Evolutionary conservation across 2,329 filamentous ascomycete species (phyloP).

Genomic region (Plectosphaerella cucumerina): DNA sequence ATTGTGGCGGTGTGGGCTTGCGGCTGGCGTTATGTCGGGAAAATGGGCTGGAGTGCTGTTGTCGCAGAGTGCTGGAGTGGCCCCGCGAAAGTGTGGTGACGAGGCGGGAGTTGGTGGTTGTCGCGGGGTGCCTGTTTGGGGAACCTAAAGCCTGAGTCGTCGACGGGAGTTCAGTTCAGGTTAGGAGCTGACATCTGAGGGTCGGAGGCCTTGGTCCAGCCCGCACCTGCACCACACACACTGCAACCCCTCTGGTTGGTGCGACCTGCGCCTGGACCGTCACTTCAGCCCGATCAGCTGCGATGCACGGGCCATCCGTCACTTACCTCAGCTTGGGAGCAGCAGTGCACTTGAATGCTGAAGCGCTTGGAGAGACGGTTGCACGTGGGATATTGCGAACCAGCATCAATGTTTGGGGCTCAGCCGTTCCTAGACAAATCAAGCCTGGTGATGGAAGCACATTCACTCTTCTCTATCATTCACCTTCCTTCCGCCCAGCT

Average conservation of each 20-base stretch:
- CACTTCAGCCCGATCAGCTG: background rate
- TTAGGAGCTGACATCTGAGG: background rate
- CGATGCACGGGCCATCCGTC: background rate
- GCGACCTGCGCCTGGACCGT: background rate
- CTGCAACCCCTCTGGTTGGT: background rate
- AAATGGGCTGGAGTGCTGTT: background rate
- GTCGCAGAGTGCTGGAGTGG: slow-evolving; percentile 2
- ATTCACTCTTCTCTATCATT: no score
- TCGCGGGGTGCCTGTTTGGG: background rate
- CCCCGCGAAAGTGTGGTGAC: background rate
- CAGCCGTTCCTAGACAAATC: no score
- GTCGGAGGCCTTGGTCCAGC: background rate
- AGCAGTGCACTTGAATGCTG: no score
- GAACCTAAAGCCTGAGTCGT: background rate
- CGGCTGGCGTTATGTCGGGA: slow-evolving; percentile 7
- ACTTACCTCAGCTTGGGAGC: no score
- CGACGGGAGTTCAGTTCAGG: background rate
- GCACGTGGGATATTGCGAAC: no score
- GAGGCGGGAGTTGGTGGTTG: background rate
- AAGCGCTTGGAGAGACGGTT: no score
- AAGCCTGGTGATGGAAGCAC: no score
- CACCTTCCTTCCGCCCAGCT: background rate
- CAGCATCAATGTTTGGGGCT: no score
- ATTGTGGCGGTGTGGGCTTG: slow-evolving; percentile 41
- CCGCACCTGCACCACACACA: background rate